Conservation (phyloP, 2,329 filamentous ascomycete genomes). For the Cadophora malorum region DNA sequence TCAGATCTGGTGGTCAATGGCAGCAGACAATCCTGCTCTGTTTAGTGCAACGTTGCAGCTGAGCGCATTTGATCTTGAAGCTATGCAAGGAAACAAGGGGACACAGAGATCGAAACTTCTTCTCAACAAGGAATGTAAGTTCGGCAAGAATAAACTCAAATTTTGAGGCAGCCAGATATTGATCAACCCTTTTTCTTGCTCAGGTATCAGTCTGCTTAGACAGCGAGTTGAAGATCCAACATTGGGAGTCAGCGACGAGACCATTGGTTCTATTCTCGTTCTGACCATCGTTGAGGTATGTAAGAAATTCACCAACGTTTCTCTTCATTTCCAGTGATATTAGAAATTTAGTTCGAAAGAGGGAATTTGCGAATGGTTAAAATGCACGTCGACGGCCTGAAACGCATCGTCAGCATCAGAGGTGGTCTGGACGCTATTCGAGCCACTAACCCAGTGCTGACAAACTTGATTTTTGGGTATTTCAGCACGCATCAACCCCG, state of each 20-base stretch:
- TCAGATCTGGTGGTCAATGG: constrained; percentile 22
- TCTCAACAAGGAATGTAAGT: constrained; percentile 22
- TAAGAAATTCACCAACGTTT: background rate
- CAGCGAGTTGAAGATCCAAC: constrained; percentile 20
- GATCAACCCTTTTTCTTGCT: background rate
- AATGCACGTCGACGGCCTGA: constrained; percentile 25
- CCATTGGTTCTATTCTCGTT: constrained; percentile 19
- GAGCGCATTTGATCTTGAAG: constrained; percentile 23
- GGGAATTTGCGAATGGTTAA: constrained; percentile 23
- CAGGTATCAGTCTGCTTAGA: constrained; percentile 21
- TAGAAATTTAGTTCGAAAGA: constrained; percentile 19
- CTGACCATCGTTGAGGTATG: constrained; percentile 23
- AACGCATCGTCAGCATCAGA: constrained; percentile 23
- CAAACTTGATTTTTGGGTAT: constrained; percentile 27
- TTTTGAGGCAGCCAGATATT: too few relatives aligned
- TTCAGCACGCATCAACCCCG: background rate
- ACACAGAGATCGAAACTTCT: constrained; percentile 17
- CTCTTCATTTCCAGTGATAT: background rate
- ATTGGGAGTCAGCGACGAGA: constrained; percentile 21
- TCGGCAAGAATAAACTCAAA: too few relatives aligned
- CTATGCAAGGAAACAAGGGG: constrained; percentile 1
- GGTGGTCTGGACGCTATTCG: constrained; percentile 25
- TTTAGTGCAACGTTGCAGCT: constrained; percentile 26
- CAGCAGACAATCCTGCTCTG: constrained; percentile 18
- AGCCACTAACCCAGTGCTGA: constrained; percentile 19